Evolutionary conservation across 2,329 filamentous ascomycete genomes (phyloP).

Genomic region (Remersonia thermophila): DNA sequence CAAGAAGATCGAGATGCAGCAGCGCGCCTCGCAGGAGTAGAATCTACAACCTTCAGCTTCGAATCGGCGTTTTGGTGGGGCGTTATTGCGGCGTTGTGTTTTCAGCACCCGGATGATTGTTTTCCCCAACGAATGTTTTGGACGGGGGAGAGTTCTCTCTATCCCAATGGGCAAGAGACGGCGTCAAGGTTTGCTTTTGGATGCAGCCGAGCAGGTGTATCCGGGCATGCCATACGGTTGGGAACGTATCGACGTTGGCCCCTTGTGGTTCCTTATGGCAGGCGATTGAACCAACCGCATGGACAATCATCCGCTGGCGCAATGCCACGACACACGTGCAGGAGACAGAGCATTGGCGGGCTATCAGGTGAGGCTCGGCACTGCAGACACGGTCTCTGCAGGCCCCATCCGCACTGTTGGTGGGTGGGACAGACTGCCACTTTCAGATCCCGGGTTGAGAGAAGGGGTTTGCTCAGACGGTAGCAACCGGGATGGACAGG

Average conservation of each 20-base stretch:
- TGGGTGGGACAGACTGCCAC: no score
- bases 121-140: no score
- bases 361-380: constrained; percentile 2
- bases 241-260: no score
- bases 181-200: constrained; percentile 11
- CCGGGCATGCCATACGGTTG: background rate
- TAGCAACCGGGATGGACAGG: no score
- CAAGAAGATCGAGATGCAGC: constrained; percentile 40
- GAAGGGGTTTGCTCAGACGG: no score
- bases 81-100: no score
- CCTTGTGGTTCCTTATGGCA: no score
- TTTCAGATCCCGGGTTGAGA: no score
- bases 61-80: background rate
- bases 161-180: constrained; percentile 2
- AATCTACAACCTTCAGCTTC: background rate
- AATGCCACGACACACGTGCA: background rate
- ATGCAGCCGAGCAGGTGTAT: background rate
- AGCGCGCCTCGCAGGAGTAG: constrained; percentile 3
- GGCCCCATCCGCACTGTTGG: background rate
- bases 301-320: background rate
- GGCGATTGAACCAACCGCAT: constrained; percentile 5
- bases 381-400: background rate
- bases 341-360: background rate
- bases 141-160: background rate
- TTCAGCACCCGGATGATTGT: background rate